These are phyloP conservation scores for Carex littledalei DNA, from an alignment of 176 grass and related monocot genomes.

Conservation along the genomic window DNA sequence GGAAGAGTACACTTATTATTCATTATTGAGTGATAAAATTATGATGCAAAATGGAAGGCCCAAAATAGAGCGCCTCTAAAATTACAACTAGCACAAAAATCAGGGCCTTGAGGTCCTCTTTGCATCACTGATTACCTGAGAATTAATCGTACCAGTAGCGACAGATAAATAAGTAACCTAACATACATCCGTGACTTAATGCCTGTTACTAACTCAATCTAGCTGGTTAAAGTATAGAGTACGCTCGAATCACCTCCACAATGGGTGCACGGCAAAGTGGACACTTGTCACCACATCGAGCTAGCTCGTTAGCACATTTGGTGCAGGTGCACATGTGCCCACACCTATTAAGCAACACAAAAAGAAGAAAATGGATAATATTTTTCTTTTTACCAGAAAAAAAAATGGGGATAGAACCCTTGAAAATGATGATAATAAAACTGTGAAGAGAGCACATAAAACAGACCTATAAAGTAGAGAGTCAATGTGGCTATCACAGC, in stretches of 20 bases:
- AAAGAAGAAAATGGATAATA: background rate
- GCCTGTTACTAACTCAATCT: slow-evolving; percentile 10
- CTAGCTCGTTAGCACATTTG: slow-evolving; percentile 66
- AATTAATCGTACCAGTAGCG: slow-evolving; percentile 3
- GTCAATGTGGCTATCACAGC: slow-evolving; percentile 82
- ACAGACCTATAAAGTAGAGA: slow-evolving; percentile 79
- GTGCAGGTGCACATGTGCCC: slow-evolving; percentile 91
- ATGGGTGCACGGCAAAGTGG: slow-evolving; percentile 90
- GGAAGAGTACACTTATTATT: background rate
- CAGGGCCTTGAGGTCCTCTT: background rate
- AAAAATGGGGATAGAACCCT: background rate
- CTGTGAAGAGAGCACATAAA: background rate
- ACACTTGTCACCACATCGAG: slow-evolving; percentile 54
- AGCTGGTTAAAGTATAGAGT: slow-evolving; percentile 54
- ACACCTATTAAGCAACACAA: slow-evolving; percentile 35
- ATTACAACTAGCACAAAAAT: slow-evolving; percentile 14
- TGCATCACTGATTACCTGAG: slow-evolving; percentile 2
- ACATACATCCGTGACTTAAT: slow-evolving; percentile 1
- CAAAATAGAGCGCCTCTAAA: background rate
- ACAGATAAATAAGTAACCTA: slow-evolving; percentile 13
- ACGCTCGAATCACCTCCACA: slow-evolving; percentile 68
- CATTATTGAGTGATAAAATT: background rate
- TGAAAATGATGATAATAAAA: background rate
- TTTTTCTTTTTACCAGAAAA: background rate
- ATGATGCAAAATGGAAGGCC: background rate